A percentile compares a stretch with the other conserved stretches of the same genome.
Evolutionary conservation across 2,329 filamentous ascomycete genomes (phyloP).

Genomic region (Clonostachys rosea): DNA sequence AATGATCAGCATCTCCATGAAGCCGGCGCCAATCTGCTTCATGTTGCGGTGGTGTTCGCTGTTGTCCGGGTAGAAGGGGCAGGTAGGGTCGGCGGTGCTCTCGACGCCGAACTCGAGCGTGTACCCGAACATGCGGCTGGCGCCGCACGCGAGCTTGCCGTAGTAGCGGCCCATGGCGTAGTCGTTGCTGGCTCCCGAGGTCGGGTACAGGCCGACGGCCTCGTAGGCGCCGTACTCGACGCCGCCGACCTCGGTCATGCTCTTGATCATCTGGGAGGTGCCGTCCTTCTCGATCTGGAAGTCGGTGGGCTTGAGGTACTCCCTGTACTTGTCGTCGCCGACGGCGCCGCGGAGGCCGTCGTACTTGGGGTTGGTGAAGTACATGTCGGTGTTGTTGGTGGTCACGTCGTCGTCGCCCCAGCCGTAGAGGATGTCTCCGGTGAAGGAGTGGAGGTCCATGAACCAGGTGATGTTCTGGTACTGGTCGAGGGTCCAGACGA

Average conservation of each 20-base stretch:
- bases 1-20: conserved; percentile 33
- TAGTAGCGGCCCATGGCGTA: conserved; percentile 34
- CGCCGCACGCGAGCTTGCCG: conserved; percentile 8
- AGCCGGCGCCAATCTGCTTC: conserved; percentile 31
- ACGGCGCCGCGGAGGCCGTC: conserved; percentile 39
- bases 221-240: conserved; percentile 27
- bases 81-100: conserved; percentile 7
- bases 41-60: conserved; percentile 31
- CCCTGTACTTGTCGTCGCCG: conserved; percentile 25
- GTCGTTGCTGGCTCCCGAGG: conserved; percentile 35
- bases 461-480: conserved; percentile 46
- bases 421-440: conserved; percentile 42
- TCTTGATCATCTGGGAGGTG: conserved; percentile 20
- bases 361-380: conserved; percentile 43
- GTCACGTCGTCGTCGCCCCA: conserved; percentile 50
- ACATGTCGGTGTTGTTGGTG: conserved; percentile 32
- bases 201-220: conserved; percentile 32
- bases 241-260: conserved; percentile 25
- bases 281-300: conserved; percentile 18
- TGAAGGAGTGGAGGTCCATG: conserved; percentile 47
- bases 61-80: conserved; percentile 33
- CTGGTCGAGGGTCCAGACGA: conserved; percentile 43
- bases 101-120: conserved; percentile 34
- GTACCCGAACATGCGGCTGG: conserved; percentile 30
- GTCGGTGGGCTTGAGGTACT: conserved; percentile 29